Base-by-base conservation (phyloP, 1,284 basidiomycete species). In the Cryptococcus amylolentus region DNA sequence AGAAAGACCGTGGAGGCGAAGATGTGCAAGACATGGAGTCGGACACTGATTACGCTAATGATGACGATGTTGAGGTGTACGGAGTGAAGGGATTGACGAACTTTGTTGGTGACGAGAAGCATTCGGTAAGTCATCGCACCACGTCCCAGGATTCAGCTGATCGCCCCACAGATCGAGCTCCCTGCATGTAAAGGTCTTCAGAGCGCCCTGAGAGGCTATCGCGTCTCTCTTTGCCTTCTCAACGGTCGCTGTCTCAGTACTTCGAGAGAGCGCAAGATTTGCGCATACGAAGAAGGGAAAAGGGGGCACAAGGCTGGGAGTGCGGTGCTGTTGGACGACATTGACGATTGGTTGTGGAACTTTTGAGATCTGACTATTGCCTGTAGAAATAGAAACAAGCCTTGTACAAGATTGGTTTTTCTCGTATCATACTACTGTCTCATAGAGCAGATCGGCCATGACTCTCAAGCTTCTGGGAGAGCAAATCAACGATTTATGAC, bases 321-420 rank as follows among this genome's bases (percentile, higher is more conserved):
- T 5, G 69, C 68, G 0, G 70, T 65, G 3, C 26, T 49, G 10
- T 35, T 75, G 18, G 55, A 67, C 39, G 74, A 76, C 52, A 35
- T 67, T 2, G 73, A 75, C 57, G 68, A 73, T 28, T 76, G 74
- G 74, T 43, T 59, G 20, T 76, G 70, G 71, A 54, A 54, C 38
- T 61, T 64, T 39, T 62, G 57, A 62, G 9, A 20, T 7, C 3
- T 44, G 26, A 44, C 23, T 1, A 10, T 54, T 47, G 55, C 42
- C 31, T 18, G 16, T n/a, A 44, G 38, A 28, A 18, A 28, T 40
- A 52, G 40, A 23, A 12, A 12, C 4, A n/a, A 23, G 23, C 23
- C 23, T 23, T 23, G 23, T 2, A 23, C 23, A 23, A 23, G 23
- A 23, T 23, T 23, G 23, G 0, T 23, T 23, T 23, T 23, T 23